Evolutionary conservation across 805 yeast genomes (phyloP), one percentile per base, ranked within the genome.

Genomic region (Nematodospora valgi): DNA sequence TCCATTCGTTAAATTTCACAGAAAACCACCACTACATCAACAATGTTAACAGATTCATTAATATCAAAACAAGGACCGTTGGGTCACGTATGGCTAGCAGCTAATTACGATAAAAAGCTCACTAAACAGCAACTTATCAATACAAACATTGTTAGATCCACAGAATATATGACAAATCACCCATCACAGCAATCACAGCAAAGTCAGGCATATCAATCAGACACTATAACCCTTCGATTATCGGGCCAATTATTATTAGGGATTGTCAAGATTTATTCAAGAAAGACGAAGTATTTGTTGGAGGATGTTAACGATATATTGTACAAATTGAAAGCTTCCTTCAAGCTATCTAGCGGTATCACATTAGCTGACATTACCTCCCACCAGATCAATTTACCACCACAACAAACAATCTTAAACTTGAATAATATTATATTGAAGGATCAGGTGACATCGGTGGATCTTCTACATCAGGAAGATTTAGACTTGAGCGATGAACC

Each of bases 81-180:
- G 41, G 95, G 94, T 2, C 85, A 82, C 45, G 88, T 87, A 6
- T 88, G 96, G 96, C 68, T 88, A 30, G 96, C 96, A 7, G 91
- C 96, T 14, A 88, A 86, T 53, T 72, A 88, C 59, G 95, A 88
- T 47, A 77, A 78, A 48, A 82, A 80, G 46, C 72, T 86, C 22
- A 72, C 88, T 27, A 82, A 82, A 48, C 77, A 76, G 35, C 91
- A 85, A 52, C 67, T 82, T 29, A 64, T 86, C 32, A 80, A 75
- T 47, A 82, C 96, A 10, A 76, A 84, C 47, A 80, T 89, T 39
- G 54, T 74, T 10, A 73, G 78, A 40, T 81, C 71, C 2, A 59
- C 72, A 6, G 46, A 46, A 30, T 47, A 41, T 6, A 71, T 41
- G 17, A 30, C 30, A 13, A 32, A 30, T 19, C 40, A 32, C 12